Conservation (phyloP, 306 rosid genomes). For the Rubus parviflorus region DNA sequence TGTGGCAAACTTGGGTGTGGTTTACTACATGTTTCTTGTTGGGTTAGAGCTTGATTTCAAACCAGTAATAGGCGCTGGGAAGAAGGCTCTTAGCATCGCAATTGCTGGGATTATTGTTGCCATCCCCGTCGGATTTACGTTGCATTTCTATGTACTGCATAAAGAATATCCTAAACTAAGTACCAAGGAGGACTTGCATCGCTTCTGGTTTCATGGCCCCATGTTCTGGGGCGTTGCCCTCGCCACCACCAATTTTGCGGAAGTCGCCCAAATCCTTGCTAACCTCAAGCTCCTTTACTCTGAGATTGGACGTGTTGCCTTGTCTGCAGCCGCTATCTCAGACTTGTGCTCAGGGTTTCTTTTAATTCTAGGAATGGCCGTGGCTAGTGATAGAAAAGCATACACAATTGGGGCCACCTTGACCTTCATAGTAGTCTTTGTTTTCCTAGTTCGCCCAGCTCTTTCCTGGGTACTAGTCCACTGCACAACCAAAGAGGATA, state of each 20-base stretch:
- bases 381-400: neutral
- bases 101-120: slow-evolving; percentile 31
- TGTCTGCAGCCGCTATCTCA: slow-evolving; percentile 37
- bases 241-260: slow-evolving; percentile 46
- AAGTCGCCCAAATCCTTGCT: slow-evolving; percentile 37
- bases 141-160: slow-evolving; percentile 16
- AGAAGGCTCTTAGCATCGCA: slow-evolving; percentile 38
- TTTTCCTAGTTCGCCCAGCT: slow-evolving; percentile 35
- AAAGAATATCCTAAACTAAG: neutral
- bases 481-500: neutral
- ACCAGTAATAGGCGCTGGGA: slow-evolving; percentile 29
- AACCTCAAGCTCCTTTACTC: slow-evolving; percentile 42
- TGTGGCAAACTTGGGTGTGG: slow-evolving; percentile 31
- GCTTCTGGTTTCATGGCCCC: slow-evolving; percentile 5
- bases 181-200: neutral
- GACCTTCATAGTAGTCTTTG: slow-evolving; percentile 16
- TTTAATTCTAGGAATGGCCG: slow-evolving; percentile 22
- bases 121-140: slow-evolving; percentile 28
- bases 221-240: slow-evolving; percentile 43
- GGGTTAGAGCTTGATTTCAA: slow-evolving; percentile 44
- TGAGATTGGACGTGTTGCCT: slow-evolving; percentile 35
- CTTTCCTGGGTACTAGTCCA: slow-evolving; percentile 22
- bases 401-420: neutral
- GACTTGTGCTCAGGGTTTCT: slow-evolving; percentile 40
- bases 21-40: slow-evolving; percentile 42